Evolutionary conservation across 179 eudicot species (phyloP), one percentile per base, ranked within the genome.

Genomic region (Actinidia arguta): DNA sequence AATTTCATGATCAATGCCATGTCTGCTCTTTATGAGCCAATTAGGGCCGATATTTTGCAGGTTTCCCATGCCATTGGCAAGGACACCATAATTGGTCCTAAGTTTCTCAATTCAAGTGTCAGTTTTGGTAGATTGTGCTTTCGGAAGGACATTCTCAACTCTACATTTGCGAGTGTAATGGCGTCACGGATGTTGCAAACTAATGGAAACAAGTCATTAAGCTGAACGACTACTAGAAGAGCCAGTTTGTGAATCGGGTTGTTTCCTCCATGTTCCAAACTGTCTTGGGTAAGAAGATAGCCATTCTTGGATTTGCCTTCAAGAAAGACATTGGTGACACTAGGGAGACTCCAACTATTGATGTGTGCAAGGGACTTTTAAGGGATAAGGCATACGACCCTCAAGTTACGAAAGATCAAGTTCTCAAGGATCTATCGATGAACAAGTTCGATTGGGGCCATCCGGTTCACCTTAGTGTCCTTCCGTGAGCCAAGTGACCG

Each of bases 361-460:
- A 93, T 78, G 96, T 93, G 16, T 93, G 94, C 89, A 90, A 91
- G 82, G 96, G 96, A 46, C 87, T 93, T 73, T 75, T 93, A 52
- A 92, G 87, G 1, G 96, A 93, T 82, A 92, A 92, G 81, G 94
- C 94, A 55, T 91, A 93, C 36, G 96, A 93, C 52, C 96, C 96
- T 1, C 96, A 93, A 76, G 96, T 93, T 46, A 88, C 93, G 0
- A 94, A 93, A 83, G 96, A 93, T 69, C 96, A 93, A 78, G 92
- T 93, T 81, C 94, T 88, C 75, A 85, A 93, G 39, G 96, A 93
- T 80, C 87, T 93, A 2, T 79, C 94, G 31, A 87, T 93, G 94
- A 93, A 93, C 61, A 89, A 93, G 90, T 93, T 93, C 18, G 96
- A 93, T 78, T 93, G 96, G 96, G 96, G 92, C 80, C 96, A 93